Evolutionary conservation across 1,284 basidiomycete species (phyloP).

Genomic region (Leccinum fallax): DNA sequence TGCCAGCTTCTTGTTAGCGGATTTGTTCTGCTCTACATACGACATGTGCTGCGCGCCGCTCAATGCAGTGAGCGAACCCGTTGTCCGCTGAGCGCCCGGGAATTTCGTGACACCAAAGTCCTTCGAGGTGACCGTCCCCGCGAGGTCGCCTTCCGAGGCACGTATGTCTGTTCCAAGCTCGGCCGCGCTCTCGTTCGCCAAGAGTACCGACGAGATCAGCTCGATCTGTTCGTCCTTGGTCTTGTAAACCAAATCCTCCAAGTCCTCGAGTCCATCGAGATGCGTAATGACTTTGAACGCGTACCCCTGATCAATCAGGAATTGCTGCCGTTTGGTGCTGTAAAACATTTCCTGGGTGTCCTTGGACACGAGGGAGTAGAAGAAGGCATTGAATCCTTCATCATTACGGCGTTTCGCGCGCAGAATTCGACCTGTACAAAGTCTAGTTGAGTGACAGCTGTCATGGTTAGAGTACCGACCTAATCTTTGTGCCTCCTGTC

Average conservation of each 20-base stretch:
- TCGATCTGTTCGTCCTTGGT: conserved; percentile 95
- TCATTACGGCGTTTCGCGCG: conserved; percentile 98
- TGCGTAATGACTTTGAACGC: conserved; percentile 99
- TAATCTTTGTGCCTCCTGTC: conserved; percentile 96
- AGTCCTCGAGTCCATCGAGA: conserved; percentile 86
- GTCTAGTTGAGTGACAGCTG: conserved; percentile 19
- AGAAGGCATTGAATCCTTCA: conserved; percentile 99
- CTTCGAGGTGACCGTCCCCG: conserved; percentile 77
- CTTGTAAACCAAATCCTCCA: conserved; percentile 91
- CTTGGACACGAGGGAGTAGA: conserved; percentile 98
- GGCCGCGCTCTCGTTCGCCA: conserved; percentile 90
- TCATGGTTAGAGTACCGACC: conserved; percentile 50
- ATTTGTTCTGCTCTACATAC: conserved; percentile 91
- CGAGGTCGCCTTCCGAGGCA: conserved; percentile 76
- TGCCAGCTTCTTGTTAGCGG: conserved; percentile 82
- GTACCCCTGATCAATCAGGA: conserved; percentile 98
- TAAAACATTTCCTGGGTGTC: conserved; percentile 99
- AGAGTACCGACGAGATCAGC: conserved; percentile 87
- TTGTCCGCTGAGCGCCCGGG: conserved; percentile 79
- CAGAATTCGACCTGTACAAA: conserved; percentile 79
- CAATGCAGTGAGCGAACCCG: conserved; percentile 82
- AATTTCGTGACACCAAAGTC: conserved; percentile 65
- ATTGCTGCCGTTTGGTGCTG: conserved; percentile 98
- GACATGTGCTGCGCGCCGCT: conserved; percentile 90
- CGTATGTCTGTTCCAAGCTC: conserved; percentile 86